Evolutionary conservation across 257 asterid species (phyloP), one percentile per base, ranked within the genome.

Genomic region (Verbena officinalis): DNA sequence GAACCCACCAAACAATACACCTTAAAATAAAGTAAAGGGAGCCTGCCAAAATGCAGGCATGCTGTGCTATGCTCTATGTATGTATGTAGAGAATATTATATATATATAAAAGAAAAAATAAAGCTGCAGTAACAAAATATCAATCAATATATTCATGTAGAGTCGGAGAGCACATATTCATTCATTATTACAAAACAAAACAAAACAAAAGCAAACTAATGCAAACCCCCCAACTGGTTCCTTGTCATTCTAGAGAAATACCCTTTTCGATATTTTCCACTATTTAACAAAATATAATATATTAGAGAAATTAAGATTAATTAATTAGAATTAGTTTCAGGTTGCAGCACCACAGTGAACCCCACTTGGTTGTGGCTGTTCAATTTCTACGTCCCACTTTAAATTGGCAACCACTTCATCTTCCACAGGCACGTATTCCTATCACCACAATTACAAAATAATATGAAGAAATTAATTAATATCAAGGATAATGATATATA

Each of bases 381-480:
- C 76, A 49, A 64, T 7, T 8, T 74, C 77, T 1, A 54, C 75
- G 10, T 77, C 78, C 95, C 95, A 84, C 13, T 84, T 84, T 36
- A 82, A 51, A 50, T 74, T 75, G 13, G 78, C 78, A 2, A 73
- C 73, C 16, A n/a, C 51, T 44, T 75, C 91, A 72, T 86, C 91
- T 34, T 79, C 69, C 40, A 72, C 91, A 0, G 87, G 74, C 67
- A 75, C 87, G 43, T 84, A 84, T 5, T 78, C 85, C 95, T 86
- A 65, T 34, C 9, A 36, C 10, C 16, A 33, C 40, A 4, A 36
- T 9, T 1, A 7, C 3, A 36, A 27, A 27, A 27, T 27, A n/a
- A n/a, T 27, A 27, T 2, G 33, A 5, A 5, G 33, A 27, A 27
- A 27, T 27, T 27, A 5, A n/a, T n/a, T 27, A 27, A 27, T 27